phyloP scores from a whole-genome alignment of 1,139 yeast genomes.

The Taphrina wiesneri region DNA sequence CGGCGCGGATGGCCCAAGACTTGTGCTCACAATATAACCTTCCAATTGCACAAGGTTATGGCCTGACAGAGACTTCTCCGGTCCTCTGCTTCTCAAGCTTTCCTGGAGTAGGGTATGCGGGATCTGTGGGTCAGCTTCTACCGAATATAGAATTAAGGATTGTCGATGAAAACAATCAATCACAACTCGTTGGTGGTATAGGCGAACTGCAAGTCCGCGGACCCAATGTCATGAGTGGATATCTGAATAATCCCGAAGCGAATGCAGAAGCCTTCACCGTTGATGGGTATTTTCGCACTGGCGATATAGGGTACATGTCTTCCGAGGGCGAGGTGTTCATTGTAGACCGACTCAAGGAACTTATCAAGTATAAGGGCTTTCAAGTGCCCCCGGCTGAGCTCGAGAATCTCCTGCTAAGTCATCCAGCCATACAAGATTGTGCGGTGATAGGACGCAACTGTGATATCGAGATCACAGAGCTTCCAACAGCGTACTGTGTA shows the following conservation, averaged over 20 bases:
- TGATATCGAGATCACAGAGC: slow-evolving; percentile 46
- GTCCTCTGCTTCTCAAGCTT: slow-evolving; percentile 39
- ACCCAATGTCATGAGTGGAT: slow-evolving; percentile 64
- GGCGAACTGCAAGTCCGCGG: slow-evolving; percentile 72
- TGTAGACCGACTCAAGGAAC: slow-evolving; percentile 68
- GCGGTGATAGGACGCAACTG: slow-evolving; percentile 48
- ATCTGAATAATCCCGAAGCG: slow-evolving; percentile 59
- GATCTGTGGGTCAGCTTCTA: slow-evolving; percentile 54
- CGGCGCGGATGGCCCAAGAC: slow-evolving; percentile 40
- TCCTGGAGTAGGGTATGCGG: slow-evolving; percentile 47
- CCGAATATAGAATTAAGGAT: slow-evolving; percentile 52
- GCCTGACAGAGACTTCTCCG: slow-evolving; percentile 35
- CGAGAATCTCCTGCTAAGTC: slow-evolving; percentile 61
- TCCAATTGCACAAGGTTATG: slow-evolving; percentile 32
- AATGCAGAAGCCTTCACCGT: slow-evolving; percentile 55
- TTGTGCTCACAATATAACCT: slow-evolving; percentile 38
- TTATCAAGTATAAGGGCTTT: slow-evolving; percentile 68
- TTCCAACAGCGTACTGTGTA: slow-evolving; percentile 48
- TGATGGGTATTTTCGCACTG: slow-evolving; percentile 77
- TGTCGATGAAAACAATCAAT: slow-evolving; percentile 52
- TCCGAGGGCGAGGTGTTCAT: slow-evolving; percentile 55
- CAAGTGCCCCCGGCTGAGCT: slow-evolving; percentile 81
- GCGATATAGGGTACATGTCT: slow-evolving; percentile 64
- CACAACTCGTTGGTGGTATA: slow-evolving; percentile 52
- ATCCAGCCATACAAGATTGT: slow-evolving; percentile 46